Evolutionary conservation across 805 yeast species (phyloP), one percentile per base, ranked within the genome.

Genomic region (Sugiyamaella floridensis): DNA sequence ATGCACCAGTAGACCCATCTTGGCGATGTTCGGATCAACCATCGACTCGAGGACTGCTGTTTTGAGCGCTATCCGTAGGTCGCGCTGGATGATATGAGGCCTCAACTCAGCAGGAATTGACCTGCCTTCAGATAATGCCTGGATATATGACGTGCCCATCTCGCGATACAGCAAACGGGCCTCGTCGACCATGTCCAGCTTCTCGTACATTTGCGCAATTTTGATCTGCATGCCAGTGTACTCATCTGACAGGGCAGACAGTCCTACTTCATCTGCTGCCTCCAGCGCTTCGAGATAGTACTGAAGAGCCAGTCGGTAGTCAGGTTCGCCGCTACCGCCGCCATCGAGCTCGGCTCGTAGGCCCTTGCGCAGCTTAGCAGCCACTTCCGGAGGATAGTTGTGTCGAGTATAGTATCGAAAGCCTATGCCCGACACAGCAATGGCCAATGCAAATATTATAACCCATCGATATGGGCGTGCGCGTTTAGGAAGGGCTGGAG

Each of bases 181-280:
- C 49, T 84, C 85, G 12, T 79, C 79, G 32, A 63, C 58, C 80
- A 78, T 75, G 18, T 74, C 76, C 59, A 89, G 67, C 42, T 83
- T 74, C 62, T 88, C 96, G 64, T 81, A 86, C 89, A 89, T 85
- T 62, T 89, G 96, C 10, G 85, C 95, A 37, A 88, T 72, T 62
- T 90, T 88, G 66, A 92, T 73, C 63, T 90, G 95, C 50, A 92
- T 80, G 0, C 97, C 97, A 0, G 97, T 90, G 66, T 86, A 90
- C 62, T 86, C 92, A 62, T 88, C 93, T 52, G 81, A 74, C 32
- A 85, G 60, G 10, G 76, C 77, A 56, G 80, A 78, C 70, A 88
- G 65, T 0, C 74, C 75, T 45, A 80, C 68, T 26, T 75, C 71
- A 40, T 81, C 76, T 41, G 89, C 83, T 56, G 79, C 76, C 28